phyloP scores from a whole-genome alignment of 768 basidiomycete species.

The Lanmaoa rubissima region DNA sequence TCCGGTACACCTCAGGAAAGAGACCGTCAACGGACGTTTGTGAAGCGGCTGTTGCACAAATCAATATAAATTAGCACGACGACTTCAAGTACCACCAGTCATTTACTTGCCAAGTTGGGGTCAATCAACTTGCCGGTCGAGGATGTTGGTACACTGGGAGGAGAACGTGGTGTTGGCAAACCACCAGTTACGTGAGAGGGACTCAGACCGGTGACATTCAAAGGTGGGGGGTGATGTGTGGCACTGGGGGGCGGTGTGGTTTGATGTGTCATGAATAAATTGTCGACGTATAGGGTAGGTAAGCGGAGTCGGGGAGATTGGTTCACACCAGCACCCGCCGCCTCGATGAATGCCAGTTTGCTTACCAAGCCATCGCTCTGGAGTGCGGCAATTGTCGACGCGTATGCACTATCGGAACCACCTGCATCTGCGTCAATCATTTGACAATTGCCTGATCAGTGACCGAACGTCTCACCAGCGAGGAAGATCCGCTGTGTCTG shows the following conservation, averaged over 20 bases:
- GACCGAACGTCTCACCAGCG: slow-evolving; percentile 46
- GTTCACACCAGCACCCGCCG: slow-evolving; percentile 41
- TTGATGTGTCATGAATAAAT: slow-evolving; percentile 40
- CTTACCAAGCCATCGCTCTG: slow-evolving; percentile 60
- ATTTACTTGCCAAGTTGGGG: slow-evolving; percentile 55
- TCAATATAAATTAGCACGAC: slow-evolving; percentile 8
- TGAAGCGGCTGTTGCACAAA: slow-evolving; percentile 57
- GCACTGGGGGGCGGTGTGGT: slow-evolving; percentile 20
- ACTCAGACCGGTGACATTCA: slow-evolving; percentile 41
- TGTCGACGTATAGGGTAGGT: slow-evolving; percentile 53
- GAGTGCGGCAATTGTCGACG: slow-evolving; percentile 53
- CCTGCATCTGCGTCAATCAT: slow-evolving; percentile 37
- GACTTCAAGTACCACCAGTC: neutral
- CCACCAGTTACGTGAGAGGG: slow-evolving; percentile 53
- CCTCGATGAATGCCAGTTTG: slow-evolving; percentile 63
- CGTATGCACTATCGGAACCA: slow-evolving; percentile 53
- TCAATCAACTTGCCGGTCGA: slow-evolving; percentile 46
- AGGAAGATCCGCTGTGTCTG: slow-evolving; percentile 75
- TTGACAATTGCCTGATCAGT: neutral
- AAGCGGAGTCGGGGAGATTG: slow-evolving; percentile 50
- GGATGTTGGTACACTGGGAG: slow-evolving; percentile 36
- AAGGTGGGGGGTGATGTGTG: slow-evolving; percentile 44
- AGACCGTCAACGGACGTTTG: slow-evolving; percentile 54
- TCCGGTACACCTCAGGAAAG: neutral
- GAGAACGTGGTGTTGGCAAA: slow-evolving; percentile 67